Evolutionary conservation across 2,329 filamentous ascomycete species (phyloP).

Genomic region (Exophiala sideris): DNA sequence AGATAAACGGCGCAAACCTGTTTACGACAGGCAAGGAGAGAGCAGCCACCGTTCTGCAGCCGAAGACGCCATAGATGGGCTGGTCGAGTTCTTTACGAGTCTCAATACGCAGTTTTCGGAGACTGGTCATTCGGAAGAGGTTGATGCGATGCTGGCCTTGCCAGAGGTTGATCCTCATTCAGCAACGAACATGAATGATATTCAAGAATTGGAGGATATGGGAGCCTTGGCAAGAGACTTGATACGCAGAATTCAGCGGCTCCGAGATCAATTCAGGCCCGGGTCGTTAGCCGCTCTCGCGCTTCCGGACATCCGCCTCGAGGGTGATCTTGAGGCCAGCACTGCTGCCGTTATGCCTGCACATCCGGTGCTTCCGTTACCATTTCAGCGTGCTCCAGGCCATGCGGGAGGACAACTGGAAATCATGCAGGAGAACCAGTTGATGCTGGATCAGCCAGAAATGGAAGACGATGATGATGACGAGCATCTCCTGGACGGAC

Average conservation of each 20-base stretch:
- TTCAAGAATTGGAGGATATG: constrained; percentile 27
- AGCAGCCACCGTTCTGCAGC: not conserved
- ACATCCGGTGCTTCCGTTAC: too few relatives aligned
- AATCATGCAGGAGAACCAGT: too few relatives aligned
- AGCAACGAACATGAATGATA: constrained; percentile 13
- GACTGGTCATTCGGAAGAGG: not conserved
- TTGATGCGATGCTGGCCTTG: not conserved
- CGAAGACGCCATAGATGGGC: constrained; percentile 21
- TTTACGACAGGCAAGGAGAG: constrained; percentile 18
- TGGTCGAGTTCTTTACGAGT: constrained; percentile 25
- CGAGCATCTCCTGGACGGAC: too few relatives aligned
- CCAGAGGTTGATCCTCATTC: not conserved
- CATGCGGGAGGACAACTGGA: too few relatives aligned
- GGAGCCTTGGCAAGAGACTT: constrained; percentile 24
- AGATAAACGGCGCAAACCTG: constrained; percentile 23
- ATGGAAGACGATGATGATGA: too few relatives aligned
- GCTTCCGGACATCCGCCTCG: constrained; percentile 24
- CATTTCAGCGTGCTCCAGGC: too few relatives aligned
- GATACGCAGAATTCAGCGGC: constrained; percentile 24
- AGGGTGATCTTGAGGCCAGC: constrained; percentile 9
- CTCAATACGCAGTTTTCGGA: constrained; percentile 14
- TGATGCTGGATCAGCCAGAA: too few relatives aligned
- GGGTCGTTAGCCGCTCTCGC: constrained; percentile 26
- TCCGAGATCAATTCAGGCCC: constrained; percentile 26
- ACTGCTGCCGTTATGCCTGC: too few relatives aligned